phyloP scores from a whole-genome alignment of 2,329 filamentous ascomycete genomes.

The Rhynchosporium graminicola region DNA sequence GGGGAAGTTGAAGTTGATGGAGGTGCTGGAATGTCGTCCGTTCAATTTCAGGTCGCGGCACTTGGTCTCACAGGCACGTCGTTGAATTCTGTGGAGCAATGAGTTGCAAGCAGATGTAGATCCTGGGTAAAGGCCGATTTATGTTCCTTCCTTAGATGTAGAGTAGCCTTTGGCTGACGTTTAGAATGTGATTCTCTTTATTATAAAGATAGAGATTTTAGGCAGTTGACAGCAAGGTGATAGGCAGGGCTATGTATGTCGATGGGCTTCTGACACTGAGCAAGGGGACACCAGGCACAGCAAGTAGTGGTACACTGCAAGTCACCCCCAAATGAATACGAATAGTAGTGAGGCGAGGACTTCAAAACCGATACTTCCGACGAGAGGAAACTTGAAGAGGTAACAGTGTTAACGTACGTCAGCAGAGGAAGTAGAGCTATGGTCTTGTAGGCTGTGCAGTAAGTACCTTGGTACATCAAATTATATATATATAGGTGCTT shows the following conservation, averaged over 20 bases:
- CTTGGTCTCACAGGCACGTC: background rate
- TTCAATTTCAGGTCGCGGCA: background rate
- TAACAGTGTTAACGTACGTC: background rate
- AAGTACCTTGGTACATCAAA: no score
- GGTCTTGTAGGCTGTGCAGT: conserved; percentile 19
- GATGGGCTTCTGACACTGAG: background rate
- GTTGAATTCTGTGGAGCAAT: background rate
- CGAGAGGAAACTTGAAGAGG: no score
- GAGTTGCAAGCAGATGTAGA: background rate
- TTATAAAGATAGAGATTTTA: background rate
- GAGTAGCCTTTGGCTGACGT: background rate
- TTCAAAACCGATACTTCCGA: no score
- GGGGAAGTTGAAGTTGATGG: conserved; percentile 1
- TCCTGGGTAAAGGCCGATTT: conserved; percentile 5
- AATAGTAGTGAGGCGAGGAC: no score
- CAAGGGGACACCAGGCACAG: background rate
- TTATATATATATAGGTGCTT: background rate
- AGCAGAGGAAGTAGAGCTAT: conserved; percentile 15
- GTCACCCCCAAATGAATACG: no score
- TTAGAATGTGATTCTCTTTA: background rate
- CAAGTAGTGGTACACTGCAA: background rate
- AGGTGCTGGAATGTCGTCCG: conserved; percentile 19
- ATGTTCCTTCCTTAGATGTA: background rate
- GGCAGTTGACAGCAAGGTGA: background rate
- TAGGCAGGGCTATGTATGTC: background rate